Conservation (phyloP, 495 filamentous ascomycete species). For the Aspergillus ostianus region DNA sequence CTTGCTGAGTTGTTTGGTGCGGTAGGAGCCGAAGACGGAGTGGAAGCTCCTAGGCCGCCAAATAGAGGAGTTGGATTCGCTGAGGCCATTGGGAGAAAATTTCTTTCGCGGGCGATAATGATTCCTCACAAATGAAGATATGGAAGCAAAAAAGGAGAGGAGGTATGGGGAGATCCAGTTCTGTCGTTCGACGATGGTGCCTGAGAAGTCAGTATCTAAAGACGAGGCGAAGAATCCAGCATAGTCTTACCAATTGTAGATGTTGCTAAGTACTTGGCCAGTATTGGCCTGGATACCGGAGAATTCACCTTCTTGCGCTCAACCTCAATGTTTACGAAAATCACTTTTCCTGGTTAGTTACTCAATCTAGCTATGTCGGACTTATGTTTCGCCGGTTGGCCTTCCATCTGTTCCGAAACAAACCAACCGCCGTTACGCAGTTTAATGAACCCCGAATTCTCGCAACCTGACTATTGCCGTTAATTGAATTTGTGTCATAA, state of each 20-base stretch:
- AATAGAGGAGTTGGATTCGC: constrained; percentile 34
- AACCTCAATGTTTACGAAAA: constrained; percentile 1
- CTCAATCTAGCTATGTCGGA: constrained; percentile 13
- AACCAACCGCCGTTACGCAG: too few species aligned
- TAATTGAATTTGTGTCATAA: constrained; percentile 2
- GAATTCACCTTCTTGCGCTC: not conserved
- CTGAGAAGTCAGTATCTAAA: not conserved
- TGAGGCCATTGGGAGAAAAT: constrained; percentile 22
- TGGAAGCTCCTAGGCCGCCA: constrained; percentile 33
- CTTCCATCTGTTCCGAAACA: too few species aligned
- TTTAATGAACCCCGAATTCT: not conserved
- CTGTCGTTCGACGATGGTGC: not conserved
- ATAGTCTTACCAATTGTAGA: not conserved
- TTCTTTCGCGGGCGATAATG: not conserved
- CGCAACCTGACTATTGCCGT: not conserved
- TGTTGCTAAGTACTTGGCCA: not conserved
- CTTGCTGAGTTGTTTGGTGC: constrained; percentile 33
- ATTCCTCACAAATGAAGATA: not conserved
- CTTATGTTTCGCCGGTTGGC: constrained; percentile 17
- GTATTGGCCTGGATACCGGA: not conserved
- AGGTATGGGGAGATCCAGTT: not conserved
- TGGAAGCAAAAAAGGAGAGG: not conserved
- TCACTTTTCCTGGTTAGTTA: constrained; percentile 8
- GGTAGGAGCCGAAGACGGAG: constrained; percentile 34
- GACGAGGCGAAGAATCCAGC: not conserved